A percentile compares a stretch with the other conserved stretches of the same genome.
These are phyloP conservation scores for Leccinum uliginosum DNA, from an alignment of 768 basidiomycete genomes.

Conservation along the genomic window DNA sequence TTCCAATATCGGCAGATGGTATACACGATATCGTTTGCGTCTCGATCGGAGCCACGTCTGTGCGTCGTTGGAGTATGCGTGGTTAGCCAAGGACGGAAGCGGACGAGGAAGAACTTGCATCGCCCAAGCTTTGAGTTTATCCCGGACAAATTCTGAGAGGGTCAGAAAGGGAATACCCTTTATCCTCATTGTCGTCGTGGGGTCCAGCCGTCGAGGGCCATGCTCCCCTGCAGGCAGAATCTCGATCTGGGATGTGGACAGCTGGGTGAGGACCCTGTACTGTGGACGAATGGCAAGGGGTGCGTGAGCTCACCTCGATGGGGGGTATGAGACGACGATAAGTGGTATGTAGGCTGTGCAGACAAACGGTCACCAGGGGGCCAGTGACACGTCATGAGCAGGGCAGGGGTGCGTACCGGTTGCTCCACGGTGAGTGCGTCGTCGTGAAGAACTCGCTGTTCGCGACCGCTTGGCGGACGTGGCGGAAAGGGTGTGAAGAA, in stretches of 20 bases:
- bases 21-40: conserved; percentile 75
- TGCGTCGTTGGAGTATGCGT: not conserved
- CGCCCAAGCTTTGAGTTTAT: conserved; percentile 79
- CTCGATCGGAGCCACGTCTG: conserved; percentile 66
- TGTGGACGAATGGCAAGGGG: not conserved
- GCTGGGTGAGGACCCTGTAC: not conserved
- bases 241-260: conserved; percentile 55
- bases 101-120: conserved; percentile 47
- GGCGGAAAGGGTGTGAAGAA: conserved; percentile 70
- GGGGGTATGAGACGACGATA: conserved; percentile 75
- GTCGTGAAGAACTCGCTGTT: conserved; percentile 61
- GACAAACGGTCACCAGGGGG: conserved; percentile 11
- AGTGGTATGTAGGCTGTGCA: conserved; percentile 61
- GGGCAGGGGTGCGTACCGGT: conserved; percentile 47
- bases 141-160: conserved; percentile 81
- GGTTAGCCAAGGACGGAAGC: conserved; percentile 13
- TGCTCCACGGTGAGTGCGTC: conserved; percentile 81
- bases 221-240: conserved; percentile 78
- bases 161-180: conserved; percentile 76
- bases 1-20: conserved; percentile 75
- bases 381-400: not conserved
- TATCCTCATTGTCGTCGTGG: conserved; percentile 60
- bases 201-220: conserved; percentile 71
- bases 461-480: conserved; percentile 70
- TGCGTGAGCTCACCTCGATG: conserved; percentile 52